Percentiles rank a stretch among this genome's conserved stretches.
phyloP scores from a whole-genome alignment of 192 early-diverging fungal genomes.

The Coemansia sp. region DNA sequence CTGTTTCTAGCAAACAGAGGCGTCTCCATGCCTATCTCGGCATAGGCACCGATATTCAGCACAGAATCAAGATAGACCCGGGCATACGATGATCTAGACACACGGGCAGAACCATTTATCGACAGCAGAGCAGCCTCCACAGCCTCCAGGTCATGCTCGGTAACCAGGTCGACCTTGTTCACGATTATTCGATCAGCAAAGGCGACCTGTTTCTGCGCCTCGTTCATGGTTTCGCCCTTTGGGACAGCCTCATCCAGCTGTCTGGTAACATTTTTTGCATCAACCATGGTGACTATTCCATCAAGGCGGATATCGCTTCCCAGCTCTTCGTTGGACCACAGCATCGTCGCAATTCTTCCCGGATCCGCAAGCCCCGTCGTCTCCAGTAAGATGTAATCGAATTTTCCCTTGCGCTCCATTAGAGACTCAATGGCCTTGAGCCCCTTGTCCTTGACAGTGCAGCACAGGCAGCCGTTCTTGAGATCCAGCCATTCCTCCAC shows the following conservation, averaged over 20 bases:
- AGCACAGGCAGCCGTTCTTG: constrained; percentile 97
- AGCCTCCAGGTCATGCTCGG: constrained; percentile 31
- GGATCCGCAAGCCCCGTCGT: constrained; percentile 80
- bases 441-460: constrained; percentile 94
- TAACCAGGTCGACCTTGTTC: constrained; percentile 83
- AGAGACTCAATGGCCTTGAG: constrained; percentile 92
- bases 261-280: constrained; percentile 65
- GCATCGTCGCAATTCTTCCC: constrained; percentile 90
- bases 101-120: constrained; percentile 46
- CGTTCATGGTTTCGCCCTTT: constrained; percentile 67
- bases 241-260: constrained; percentile 51
- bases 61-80: constrained; percentile 55
- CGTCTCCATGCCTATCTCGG: constrained; percentile 16
- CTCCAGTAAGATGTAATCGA: constrained; percentile 96
- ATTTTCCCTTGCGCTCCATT: constrained; percentile 87
- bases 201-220: constrained; percentile 71
- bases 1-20: constrained; percentile 18
- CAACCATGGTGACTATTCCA: constrained; percentile 86
- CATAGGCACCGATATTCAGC: constrained; percentile 57
- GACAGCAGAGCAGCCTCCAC: constrained; percentile 42
- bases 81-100: constrained; percentile 15
- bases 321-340: constrained; percentile 96
- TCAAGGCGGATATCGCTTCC: constrained; percentile 88
- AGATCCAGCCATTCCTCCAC: constrained; percentile 98
- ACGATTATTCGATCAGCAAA: constrained; percentile 85